These are phyloP conservation scores for Trichosporon faecale DNA, from an alignment of 1,284 basidiomycete species.

Conservation along the genomic window DNA sequence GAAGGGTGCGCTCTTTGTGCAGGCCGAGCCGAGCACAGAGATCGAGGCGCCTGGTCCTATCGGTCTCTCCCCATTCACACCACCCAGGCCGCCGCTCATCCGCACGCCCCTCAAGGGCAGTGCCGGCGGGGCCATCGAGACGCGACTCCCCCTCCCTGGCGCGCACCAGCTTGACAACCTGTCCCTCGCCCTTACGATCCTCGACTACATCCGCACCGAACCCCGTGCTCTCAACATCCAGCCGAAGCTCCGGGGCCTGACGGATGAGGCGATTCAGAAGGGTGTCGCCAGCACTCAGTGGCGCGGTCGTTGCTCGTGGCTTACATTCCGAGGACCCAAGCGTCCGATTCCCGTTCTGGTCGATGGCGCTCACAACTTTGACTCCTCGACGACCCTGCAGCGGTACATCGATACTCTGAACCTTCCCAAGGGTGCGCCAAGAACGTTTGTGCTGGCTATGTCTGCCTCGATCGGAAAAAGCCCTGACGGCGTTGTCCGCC, in stretches of 20 bases:
- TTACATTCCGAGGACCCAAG: slow-evolving; percentile 39
- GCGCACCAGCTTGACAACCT: slow-evolving; percentile 79
- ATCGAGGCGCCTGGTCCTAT: slow-evolving; percentile 28
- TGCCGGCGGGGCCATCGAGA: slow-evolving; percentile 18
- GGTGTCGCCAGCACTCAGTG: slow-evolving; percentile 68
- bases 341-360: slow-evolving; percentile 59
- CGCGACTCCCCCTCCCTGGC: slow-evolving; percentile 63
- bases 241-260: slow-evolving; percentile 52
- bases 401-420: slow-evolving; percentile 63
- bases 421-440: slow-evolving; percentile 36
- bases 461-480: slow-evolving; percentile 79
- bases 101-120: slow-evolving; percentile 24
- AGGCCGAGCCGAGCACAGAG: slow-evolving; percentile 21
- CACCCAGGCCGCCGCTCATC: slow-evolving; percentile 25
- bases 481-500: slow-evolving; percentile 64
- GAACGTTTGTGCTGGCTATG: slow-evolving; percentile 68
- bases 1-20: slow-evolving; percentile 35
- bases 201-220: slow-evolving; percentile 62
- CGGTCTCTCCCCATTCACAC: slow-evolving; percentile 35
- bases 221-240: slow-evolving; percentile 43
- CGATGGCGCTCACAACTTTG: slow-evolving; percentile 95
- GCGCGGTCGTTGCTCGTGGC: slow-evolving; percentile 79
- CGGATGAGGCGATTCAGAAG: slow-evolving; percentile 54
- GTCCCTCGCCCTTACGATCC: slow-evolving; percentile 64
- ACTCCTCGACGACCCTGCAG: slow-evolving; percentile 69